Conservation (phyloP, 306 rosid genomes). For the Cyamopsis tetragonoloba region DNA sequence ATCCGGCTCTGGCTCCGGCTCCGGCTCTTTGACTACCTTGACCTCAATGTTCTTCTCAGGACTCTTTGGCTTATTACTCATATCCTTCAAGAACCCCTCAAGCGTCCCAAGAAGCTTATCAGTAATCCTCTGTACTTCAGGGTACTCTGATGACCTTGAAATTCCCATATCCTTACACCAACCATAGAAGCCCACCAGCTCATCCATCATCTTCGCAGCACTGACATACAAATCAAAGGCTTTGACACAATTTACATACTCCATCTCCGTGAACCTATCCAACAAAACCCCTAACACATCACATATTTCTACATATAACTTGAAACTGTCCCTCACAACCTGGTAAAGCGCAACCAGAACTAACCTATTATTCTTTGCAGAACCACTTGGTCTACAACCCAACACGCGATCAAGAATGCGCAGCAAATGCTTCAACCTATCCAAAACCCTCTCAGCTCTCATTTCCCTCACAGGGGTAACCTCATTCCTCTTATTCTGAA, state of each 20-base stretch:
- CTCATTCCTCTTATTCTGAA: conserved; percentile 26
- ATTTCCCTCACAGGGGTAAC: conserved; percentile 59
- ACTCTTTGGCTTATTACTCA: conserved; percentile 39
- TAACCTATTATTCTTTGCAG: conserved; percentile 59
- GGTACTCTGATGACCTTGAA: conserved; percentile 73
- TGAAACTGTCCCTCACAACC: conserved; percentile 71
- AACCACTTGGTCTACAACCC: conserved; percentile 67
- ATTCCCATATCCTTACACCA: conserved; percentile 84
- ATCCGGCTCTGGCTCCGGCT: conserved; percentile 24
- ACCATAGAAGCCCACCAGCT: conserved; percentile 57
- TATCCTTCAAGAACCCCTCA: conserved; percentile 67
- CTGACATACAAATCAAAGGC: conserved; percentile 63
- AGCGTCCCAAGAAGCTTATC: conserved; percentile 60
- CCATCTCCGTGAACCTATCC: conserved; percentile 77
- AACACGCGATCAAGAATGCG: conserved; percentile 57
- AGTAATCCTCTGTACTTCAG: conserved; percentile 70
- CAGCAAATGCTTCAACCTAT: conserved; percentile 55
- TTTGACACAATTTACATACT: conserved; percentile 53
- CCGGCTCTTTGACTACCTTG: conserved; percentile 37
- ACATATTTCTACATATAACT: conserved; percentile 54
- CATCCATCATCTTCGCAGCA: conserved; percentile 67
- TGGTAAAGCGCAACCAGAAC: conserved; percentile 60
- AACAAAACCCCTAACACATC: conserved; percentile 69
- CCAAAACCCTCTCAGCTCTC: conserved; percentile 62
- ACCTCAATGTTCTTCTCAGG: conserved; percentile 45